These are phyloP conservation scores for Hypoxylon subgilvum DNA, from an alignment of 495 filamentous ascomycete species.

Conservation along the genomic window DNA sequence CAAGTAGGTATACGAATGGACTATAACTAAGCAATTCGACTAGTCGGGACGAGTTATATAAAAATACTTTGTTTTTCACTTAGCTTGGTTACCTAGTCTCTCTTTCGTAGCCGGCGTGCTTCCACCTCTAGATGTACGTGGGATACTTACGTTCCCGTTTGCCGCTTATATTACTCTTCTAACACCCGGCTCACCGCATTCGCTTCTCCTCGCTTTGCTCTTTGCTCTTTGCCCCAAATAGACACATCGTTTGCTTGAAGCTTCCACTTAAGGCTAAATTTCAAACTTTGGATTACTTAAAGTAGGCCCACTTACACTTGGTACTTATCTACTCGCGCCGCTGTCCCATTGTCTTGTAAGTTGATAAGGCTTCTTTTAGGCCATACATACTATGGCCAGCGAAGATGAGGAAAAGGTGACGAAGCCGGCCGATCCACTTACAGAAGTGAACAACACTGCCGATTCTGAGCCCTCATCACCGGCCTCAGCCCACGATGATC, in stretches of 20 bases:
- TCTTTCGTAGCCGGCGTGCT: not conserved
- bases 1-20: not conserved
- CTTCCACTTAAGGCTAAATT: not conserved
- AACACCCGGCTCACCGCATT: not conserved
- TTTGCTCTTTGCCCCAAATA: too few species aligned
- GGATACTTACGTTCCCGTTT: constrained; percentile 5
- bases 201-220: constrained; percentile 2
- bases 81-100: too few species aligned
- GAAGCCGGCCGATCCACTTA: constrained; percentile 29
- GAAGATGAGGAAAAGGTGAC: constrained; percentile 37
- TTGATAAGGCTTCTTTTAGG: constrained; percentile 1
- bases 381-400: constrained; percentile 40
- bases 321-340: not conserved
- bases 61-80: too few species aligned
- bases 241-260: not conserved
- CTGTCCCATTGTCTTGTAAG: constrained; percentile 13
- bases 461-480: constrained; percentile 26
- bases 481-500: constrained; percentile 17
- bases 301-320: not conserved
- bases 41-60: too few species aligned
- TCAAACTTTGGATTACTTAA: not conserved
- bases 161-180: constrained; percentile 13
- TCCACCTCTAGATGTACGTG: constrained; percentile 2
- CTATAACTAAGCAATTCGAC: too few species aligned
- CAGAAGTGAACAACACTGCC: constrained; percentile 25